A percentile compares a stretch with the other conserved stretches of the same genome.
Evolutionary conservation across 768 basidiomycete species (phyloP).

Genomic region (Leucocoprinus leucothites): DNA sequence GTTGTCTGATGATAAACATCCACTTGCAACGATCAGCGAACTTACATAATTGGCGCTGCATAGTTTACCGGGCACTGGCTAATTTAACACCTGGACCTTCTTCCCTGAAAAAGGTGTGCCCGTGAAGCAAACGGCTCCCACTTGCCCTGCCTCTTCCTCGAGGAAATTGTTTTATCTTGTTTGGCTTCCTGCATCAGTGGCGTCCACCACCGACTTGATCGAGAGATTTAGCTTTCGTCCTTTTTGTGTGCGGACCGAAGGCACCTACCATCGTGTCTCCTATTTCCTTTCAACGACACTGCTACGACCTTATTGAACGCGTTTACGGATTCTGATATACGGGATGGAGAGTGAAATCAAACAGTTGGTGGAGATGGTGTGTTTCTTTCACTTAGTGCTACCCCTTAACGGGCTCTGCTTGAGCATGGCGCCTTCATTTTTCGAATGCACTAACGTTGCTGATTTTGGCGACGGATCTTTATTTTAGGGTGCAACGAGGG

Average conservation of each 20-base stretch:
- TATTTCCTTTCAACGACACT: background rate
- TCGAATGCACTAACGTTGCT: background rate
- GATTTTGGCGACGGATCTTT: background rate
- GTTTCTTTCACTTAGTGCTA: slow-evolving; percentile 8
- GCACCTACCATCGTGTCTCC: background rate
- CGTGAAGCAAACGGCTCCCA: background rate
- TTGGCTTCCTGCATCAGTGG: slow-evolving; percentile 1
- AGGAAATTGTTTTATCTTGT: background rate
- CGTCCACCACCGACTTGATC: background rate
- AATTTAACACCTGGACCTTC: slow-evolving; percentile 3
- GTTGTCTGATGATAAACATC: too few species aligned
- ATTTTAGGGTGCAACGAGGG: slow-evolving; percentile 74
- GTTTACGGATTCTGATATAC: slow-evolving; percentile 3
- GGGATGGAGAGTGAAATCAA: slow-evolving; percentile 47
- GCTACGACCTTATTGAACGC: background rate
- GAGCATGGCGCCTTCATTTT: background rate
- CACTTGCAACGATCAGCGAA: too few species aligned
- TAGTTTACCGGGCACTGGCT: background rate
- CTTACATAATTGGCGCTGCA: background rate
- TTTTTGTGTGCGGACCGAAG: background rate
- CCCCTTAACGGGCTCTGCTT: background rate
- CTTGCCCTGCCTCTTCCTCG: background rate
- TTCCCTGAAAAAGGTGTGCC: background rate
- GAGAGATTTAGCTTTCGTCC: background rate
- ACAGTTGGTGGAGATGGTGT: slow-evolving; percentile 55